Percentiles rank a stretch among this genome's conserved stretches.
Evolutionary conservation across 345 rosid species (phyloP).

Genomic region (Hypericum perforatum): DNA sequence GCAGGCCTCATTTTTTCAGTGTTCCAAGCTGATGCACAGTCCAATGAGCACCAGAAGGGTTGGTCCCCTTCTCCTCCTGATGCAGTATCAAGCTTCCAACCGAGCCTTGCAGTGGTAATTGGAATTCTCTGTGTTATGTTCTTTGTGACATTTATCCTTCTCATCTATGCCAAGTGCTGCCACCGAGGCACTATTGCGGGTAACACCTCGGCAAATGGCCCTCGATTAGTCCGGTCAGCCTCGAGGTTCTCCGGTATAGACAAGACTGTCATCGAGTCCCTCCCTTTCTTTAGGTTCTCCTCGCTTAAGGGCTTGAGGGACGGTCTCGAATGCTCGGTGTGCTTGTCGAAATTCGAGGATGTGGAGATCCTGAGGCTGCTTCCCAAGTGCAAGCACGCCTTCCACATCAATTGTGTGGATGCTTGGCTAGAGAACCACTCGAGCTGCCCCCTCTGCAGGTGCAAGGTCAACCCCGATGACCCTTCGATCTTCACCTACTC

Average conservation of each 20-base stretch:
- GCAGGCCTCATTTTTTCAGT: too few relatives aligned
- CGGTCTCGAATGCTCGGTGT: constrained; percentile 85
- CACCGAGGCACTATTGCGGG: constrained; percentile 20
- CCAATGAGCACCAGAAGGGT: too few relatives aligned
- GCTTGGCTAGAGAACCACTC: constrained; percentile 89
- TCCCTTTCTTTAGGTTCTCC: constrained; percentile 82
- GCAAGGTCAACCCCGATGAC: constrained; percentile 46
- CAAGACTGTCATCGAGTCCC: constrained; percentile 59
- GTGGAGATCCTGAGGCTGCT: constrained; percentile 59
- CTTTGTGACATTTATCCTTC: constrained; percentile 48
- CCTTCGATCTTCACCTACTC: constrained; percentile 37
- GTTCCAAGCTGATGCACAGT: too few relatives aligned
- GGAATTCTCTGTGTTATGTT: constrained; percentile 65
- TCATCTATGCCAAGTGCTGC: constrained; percentile 63
- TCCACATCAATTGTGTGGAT: constrained; percentile 76
- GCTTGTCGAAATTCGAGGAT: constrained; percentile 75
- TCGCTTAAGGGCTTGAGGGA: constrained; percentile 59
- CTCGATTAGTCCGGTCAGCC: constrained; percentile 21
- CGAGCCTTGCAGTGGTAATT: constrained; percentile 76
- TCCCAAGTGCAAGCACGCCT: constrained; percentile 83
- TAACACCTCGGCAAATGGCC: constrained; percentile 12
- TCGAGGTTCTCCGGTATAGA: constrained; percentile 70
- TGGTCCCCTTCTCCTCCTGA: background rate
- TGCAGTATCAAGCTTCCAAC: constrained; percentile 33
- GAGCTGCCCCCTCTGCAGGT: constrained; percentile 78